phyloP scores from a whole-genome alignment of 2,329 filamentous ascomycete genomes.

The Neospermospora avenae region DNA sequence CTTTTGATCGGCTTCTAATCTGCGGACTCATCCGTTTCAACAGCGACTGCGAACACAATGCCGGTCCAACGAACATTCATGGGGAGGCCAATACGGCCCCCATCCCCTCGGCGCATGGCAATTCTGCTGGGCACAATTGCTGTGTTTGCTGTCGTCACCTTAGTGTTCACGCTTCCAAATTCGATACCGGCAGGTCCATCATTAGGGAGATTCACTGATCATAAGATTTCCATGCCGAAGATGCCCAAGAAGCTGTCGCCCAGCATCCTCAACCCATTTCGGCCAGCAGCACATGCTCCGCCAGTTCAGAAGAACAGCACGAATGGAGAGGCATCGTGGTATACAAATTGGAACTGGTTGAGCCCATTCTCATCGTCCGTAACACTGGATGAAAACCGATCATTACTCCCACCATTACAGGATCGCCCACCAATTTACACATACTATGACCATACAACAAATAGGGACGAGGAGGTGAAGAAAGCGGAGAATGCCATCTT shows the following conservation, averaged over 20 bases:
- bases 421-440: conserved; percentile 78
- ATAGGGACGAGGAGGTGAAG: conserved; percentile 60
- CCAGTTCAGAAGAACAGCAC: conserved; percentile 75
- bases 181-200: conserved; percentile 47
- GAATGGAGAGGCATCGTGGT: conserved; percentile 77
- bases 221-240: conserved; percentile 48
- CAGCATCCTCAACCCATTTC: conserved; percentile 62
- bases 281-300: conserved; percentile 66
- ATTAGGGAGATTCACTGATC: conserved; percentile 48
- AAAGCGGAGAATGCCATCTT: conserved; percentile 77
- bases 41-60: conserved; percentile 36
- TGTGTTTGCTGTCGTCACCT: conserved; percentile 51
- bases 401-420: conserved; percentile 74
- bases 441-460: conserved; percentile 72
- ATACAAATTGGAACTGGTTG: conserved; percentile 85
- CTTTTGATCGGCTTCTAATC: conserved; percentile 15
- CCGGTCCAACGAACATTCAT: conserved; percentile 46
- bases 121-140: conserved; percentile 49
- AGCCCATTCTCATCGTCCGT: conserved; percentile 83
- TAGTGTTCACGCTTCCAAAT: conserved; percentile 51
- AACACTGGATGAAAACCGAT: conserved; percentile 76
- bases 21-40: neutral
- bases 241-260: conserved; percentile 39
- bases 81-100: conserved; percentile 47
- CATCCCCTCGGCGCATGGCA: conserved; percentile 51